phyloP scores from a whole-genome alignment of 495 filamentous ascomycete species.

The Neurospora tetraspora region DNA sequence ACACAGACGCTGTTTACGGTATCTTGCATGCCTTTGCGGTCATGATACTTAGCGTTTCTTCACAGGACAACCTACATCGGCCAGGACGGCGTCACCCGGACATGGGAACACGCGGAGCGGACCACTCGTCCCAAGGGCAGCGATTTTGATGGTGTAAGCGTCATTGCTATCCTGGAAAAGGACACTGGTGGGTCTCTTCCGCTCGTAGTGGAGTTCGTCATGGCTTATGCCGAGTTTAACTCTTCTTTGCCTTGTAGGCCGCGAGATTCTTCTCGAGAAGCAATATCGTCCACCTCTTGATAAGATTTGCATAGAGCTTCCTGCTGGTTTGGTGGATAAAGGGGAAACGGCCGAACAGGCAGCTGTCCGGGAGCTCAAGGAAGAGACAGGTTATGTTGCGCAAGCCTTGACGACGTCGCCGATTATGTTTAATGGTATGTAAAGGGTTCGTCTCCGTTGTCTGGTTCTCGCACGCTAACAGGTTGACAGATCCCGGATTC shows the following conservation, averaged over 20 bases:
- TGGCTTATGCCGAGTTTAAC: neutral
- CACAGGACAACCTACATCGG: conserved; percentile 62
- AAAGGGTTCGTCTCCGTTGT: neutral
- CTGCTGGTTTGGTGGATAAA: conserved; percentile 77
- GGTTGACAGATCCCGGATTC: conserved; percentile 52
- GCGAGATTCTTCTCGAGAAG: conserved; percentile 74
- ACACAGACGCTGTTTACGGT: neutral
- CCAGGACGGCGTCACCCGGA: conserved; percentile 54
- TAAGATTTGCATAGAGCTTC: conserved; percentile 66
- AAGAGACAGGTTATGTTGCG: conserved; percentile 89
- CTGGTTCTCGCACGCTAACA: neutral
- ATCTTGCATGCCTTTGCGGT: neutral
- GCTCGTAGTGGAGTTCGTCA: neutral
- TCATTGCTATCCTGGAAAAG: conserved; percentile 76
- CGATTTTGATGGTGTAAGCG: conserved; percentile 81
- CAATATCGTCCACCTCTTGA: conserved; percentile 81
- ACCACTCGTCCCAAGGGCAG: conserved; percentile 58
- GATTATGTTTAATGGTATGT: conserved; percentile 75
- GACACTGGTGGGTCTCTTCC: conserved; percentile 29
- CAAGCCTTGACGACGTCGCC: conserved; percentile 55
- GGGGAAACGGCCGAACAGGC: conserved; percentile 69
- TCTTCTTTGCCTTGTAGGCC: conserved; percentile 27
- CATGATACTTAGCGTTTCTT: conserved; percentile 2
- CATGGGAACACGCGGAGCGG: conserved; percentile 76
- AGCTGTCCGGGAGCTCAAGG: conserved; percentile 80